Evolutionary conservation across 768 basidiomycete genomes (phyloP), one percentile per base, ranked within the genome.

Genomic region (Auricularia sp.): DNA sequence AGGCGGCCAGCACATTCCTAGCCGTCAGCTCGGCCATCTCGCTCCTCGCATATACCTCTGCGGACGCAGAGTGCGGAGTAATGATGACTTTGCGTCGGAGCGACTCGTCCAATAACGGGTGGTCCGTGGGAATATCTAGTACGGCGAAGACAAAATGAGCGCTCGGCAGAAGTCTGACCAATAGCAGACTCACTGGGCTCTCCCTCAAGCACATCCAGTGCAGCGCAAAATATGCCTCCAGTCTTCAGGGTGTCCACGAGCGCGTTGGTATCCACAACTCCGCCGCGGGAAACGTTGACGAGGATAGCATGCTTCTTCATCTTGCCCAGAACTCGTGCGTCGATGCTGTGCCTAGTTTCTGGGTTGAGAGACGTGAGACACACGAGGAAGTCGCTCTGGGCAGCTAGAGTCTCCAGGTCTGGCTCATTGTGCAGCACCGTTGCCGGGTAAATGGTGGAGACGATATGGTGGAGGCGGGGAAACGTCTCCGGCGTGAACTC

Each of bases 231-330:
- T 21, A 59, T 59, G 44, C 67, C 61, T 12, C 61, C 67, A 29
- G 35, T 53, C 60, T 66, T 62, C 36, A 69, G 54, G 1, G 62
- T 65, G 11, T 65, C 58, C 59, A 69, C 61, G 18, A 69, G 68
- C 44, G 68, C 68, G 16, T 44, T 43, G 34, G 68, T 66, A 39
- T 68, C 67, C 35, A 69, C 64, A 1, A 69, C 43, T 1, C 58
- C 74, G 2, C 76, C 76, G 61, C 76, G 66, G n/a, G 74, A 71
- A 10, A 73, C 73, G 67, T 77, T 77, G 51, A 76, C 64, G n/a
- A 76, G 58, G 11, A 75, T 64, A 10, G 69, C 69, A 16, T 62
- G 64, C 3, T 59, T 10, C 59, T 72, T 72, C 70, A 76, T 72
- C 64, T 67, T 62, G 3, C 47, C 53, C 36, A 77, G 47, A 51